These are phyloP conservation scores for Jacaranda mimosifolia DNA, from an alignment of 257 asterid genomes.

Conservation along the genomic window DNA sequence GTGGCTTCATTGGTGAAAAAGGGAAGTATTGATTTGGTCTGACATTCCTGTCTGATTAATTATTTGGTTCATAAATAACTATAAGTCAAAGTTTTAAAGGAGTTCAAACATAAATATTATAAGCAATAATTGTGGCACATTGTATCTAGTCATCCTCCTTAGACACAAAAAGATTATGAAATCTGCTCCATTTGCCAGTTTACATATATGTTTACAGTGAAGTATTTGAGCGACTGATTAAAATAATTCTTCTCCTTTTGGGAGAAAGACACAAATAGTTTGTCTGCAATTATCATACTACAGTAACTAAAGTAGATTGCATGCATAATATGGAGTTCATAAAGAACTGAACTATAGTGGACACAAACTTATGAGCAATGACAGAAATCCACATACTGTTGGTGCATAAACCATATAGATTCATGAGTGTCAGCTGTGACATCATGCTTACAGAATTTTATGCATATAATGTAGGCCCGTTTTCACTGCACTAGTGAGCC, in stretches of 20 bases:
- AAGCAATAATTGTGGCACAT: neutral
- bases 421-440: neutral
- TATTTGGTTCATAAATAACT: neutral
- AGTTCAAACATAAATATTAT: neutral
- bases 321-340: neutral
- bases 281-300: too few relatives aligned
- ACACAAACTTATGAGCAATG: too few relatives aligned
- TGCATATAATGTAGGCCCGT: neutral
- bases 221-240: too few relatives aligned
- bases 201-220: neutral
- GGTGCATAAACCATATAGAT: neutral
- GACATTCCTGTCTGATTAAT: neutral
- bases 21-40: neutral
- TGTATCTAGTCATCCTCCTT: neutral
- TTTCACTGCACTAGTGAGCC: neutral
- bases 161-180: neutral
- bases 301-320: too few relatives aligned
- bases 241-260: too few relatives aligned
- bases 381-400: too few relatives aligned
- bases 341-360: too few relatives aligned
- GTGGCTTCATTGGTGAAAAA: neutral
- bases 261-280: neutral
- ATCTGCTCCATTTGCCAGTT: slow-evolving; percentile 8
- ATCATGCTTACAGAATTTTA: neutral
- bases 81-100: neutral